Conservation (phyloP, 2,329 filamentous ascomycete species). For the Penicillium sp. region DNA sequence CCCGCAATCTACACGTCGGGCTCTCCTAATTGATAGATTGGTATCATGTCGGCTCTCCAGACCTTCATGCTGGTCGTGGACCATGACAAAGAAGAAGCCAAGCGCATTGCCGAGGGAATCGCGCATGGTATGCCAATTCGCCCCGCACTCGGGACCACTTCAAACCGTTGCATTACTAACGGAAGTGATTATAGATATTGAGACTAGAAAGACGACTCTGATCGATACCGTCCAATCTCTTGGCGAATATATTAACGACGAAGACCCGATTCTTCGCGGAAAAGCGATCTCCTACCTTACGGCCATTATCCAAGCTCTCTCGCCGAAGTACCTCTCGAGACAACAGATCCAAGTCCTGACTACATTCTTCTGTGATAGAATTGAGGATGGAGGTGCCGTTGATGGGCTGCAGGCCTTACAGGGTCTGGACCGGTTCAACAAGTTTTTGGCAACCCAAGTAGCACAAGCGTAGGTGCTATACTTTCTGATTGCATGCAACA, state of each 20-base stretch:
- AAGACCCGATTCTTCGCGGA: constrained; percentile 58
- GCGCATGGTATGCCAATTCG: constrained; percentile 40
- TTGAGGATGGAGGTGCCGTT: constrained; percentile 61
- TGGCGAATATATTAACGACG: constrained; percentile 65
- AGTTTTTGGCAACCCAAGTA: constrained; percentile 53
- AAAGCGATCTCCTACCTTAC: constrained; percentile 53
- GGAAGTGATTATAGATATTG: constrained; percentile 48
- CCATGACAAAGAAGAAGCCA: constrained; percentile 46
- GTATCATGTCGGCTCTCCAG: constrained; percentile 48
- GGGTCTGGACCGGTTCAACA: constrained; percentile 58
- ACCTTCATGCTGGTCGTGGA: constrained; percentile 49
- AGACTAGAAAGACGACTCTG: constrained; percentile 58
- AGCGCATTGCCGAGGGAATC: constrained; percentile 43
- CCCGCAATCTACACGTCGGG: constrained; percentile 9
- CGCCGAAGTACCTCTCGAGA: constrained; percentile 55
- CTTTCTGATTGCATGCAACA: background rate
- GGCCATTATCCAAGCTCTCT: constrained; percentile 47
- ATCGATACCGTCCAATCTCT: constrained; percentile 62
- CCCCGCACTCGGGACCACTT: constrained; percentile 9
- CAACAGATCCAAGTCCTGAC: constrained; percentile 63
- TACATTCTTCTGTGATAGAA: constrained; percentile 63
- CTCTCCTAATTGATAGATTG: constrained; percentile 14
- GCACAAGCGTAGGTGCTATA: constrained; percentile 49
- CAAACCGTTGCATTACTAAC: constrained; percentile 11
- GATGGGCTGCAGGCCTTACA: constrained; percentile 59